Base-by-base conservation (phyloP, 2,329 filamentous ascomycete genomes). In the Colletotrichum trifolii region DNA sequence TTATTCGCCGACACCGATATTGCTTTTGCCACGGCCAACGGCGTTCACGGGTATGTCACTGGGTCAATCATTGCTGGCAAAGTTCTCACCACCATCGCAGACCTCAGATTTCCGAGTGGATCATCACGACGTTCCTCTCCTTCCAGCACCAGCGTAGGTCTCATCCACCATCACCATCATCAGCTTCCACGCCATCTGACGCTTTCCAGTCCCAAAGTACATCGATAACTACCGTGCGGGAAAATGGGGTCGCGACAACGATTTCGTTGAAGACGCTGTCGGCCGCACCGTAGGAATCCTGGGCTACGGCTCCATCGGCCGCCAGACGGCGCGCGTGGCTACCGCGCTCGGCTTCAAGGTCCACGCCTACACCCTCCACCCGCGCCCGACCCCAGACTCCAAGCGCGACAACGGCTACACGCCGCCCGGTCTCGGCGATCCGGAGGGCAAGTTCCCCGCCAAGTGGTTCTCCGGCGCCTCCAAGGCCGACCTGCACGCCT, bases 341-440 rank as follows among this genome's bases (percentile, higher is more conserved):
- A 82, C 81, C 12, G 89, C 89, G 2, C 76, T 93, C 70, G 92
- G 91, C 15, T 89, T 92, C 84, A 82, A 87, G 35, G 86, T 95
- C 0, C 82, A 93, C 72, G 92, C 91, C 1, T 94, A 91, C 78
- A 95, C 91, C 0, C 88, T 91, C 0, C 87, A 86, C 34, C 85
- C 90, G 1, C 88, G 90, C n/a, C 74, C 80, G 8, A 93, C 91
- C 0, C 84, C 88, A 0, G 88, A 89, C 59, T 90, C 88, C 1
- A 85, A 85, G 48, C 80, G 77, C 35, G 91, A 95, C 75, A 73
- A 78, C 12, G 85, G 87, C 6, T 95, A 90, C 77, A 85, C 89
- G 39, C 87, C 92, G 0, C 87, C 88, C 0, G 87, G 89, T 0
- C 91, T 91, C 8, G 85, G 85, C 6, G 85, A 87, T 54, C 79